These are phyloP conservation scores for Antrodiella citrinella DNA, from an alignment of 768 basidiomycete genomes.

Conservation along the genomic window DNA sequence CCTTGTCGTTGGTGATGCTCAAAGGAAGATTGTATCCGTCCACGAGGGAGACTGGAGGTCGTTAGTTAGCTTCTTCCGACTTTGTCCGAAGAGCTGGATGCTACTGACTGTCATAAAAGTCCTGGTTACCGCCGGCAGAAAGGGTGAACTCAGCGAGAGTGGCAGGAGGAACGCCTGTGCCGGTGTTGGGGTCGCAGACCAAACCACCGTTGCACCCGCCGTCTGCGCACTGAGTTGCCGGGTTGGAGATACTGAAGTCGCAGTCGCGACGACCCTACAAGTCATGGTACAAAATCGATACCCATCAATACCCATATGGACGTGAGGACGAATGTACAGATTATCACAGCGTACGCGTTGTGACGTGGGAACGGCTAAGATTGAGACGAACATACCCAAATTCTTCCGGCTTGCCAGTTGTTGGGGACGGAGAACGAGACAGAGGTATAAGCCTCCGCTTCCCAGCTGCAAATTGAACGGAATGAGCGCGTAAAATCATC, in stretches of 20 bases:
- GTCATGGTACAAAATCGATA: not conserved
- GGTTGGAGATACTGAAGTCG: constrained; percentile 23
- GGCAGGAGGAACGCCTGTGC: constrained; percentile 56
- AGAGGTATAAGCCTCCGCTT: constrained; percentile 26
- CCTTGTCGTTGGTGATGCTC: constrained; percentile 45
- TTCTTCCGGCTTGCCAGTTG: constrained; percentile 58
- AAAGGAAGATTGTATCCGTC: constrained; percentile 46
- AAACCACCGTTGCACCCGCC: constrained; percentile 32
- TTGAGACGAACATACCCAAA: constrained; percentile 35
- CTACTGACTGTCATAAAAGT: constrained; percentile 51
- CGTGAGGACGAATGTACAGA: not conserved
- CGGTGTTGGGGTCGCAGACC: constrained; percentile 19
- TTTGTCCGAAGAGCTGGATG: not conserved
- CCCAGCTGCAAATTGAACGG: constrained; percentile 22
- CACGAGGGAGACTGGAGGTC: constrained; percentile 18
- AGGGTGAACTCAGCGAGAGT: constrained; percentile 66
- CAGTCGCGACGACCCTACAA: constrained; percentile 26
- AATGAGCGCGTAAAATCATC: not conserved
- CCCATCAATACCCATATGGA: not conserved
- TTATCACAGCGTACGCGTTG: not conserved
- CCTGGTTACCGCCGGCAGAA: constrained; percentile 30
- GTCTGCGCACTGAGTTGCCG: constrained; percentile 26
- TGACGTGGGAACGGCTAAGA: not conserved
- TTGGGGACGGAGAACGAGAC: constrained; percentile 49
- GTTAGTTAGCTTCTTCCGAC: not conserved